These are phyloP conservation scores for Aspergillus conjunctus DNA, from an alignment of 495 filamentous ascomycete genomes.

Conservation along the genomic window DNA sequence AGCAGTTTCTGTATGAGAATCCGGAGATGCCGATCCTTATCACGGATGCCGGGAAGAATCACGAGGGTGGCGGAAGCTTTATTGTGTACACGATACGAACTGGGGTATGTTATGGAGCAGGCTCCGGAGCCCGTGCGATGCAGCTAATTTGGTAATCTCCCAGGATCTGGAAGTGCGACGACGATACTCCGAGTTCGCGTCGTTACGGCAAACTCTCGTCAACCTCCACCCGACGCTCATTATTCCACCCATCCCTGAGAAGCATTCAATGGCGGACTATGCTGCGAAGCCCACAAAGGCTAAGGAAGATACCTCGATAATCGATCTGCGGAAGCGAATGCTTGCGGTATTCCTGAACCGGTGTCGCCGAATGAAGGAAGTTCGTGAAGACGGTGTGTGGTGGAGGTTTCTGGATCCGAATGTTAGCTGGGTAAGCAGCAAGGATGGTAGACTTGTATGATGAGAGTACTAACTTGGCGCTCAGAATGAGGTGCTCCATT, in stretches of 20 bases:
- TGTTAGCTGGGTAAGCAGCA: constrained; percentile 82
- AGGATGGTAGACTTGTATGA: not conserved
- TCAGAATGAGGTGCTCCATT: constrained; percentile 87
- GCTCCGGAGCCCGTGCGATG: not conserved
- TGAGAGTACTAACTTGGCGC: constrained; percentile 34
- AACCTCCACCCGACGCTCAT: constrained; percentile 91
- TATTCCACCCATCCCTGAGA: constrained; percentile 96
- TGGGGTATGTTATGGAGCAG: constrained; percentile 60
- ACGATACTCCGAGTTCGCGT: constrained; percentile 97
- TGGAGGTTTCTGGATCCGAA: constrained; percentile 98
- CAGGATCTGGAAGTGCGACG: constrained; percentile 94
- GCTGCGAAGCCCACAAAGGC: constrained; percentile 96
- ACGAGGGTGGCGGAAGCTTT: constrained; percentile 83
- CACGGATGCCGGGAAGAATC: constrained; percentile 91
- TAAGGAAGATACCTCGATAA: constrained; percentile 94
- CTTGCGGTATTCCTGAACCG: constrained; percentile 91
- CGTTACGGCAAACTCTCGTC: constrained; percentile 81
- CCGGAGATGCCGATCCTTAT: constrained; percentile 87
- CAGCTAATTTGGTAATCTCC: constrained; percentile 6
- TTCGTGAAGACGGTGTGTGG: constrained; percentile 92
- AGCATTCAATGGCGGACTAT: constrained; percentile 98
- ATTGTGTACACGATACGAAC: constrained; percentile 98
- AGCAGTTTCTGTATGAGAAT: constrained; percentile 95
- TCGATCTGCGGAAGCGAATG: constrained; percentile 96
- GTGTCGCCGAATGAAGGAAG: constrained; percentile 88